These are phyloP conservation scores for Ramularia endophylla DNA, from an alignment of 2,329 filamentous ascomycete genomes.

Conservation along the genomic window DNA sequence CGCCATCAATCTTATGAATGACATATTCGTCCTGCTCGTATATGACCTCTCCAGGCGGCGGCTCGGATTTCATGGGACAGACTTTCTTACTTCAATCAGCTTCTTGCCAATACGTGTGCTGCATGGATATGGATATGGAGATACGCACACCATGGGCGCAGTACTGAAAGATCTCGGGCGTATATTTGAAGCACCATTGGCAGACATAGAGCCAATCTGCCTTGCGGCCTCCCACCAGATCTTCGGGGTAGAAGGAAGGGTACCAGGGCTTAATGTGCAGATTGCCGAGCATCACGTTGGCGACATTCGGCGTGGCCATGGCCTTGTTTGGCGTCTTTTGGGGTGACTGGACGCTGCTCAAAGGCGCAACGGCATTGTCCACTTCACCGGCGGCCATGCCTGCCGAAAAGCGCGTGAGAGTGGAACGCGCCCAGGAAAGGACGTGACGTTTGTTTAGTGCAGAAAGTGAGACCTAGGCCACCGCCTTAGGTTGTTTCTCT, in stretches of 20 bases:
- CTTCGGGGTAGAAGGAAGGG: slow-evolving; percentile 78
- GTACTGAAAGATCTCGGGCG: slow-evolving; percentile 47
- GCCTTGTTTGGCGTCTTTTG: slow-evolving; percentile 18
- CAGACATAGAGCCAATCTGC: slow-evolving; percentile 70
- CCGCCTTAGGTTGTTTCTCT: too few species aligned
- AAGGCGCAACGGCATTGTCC: slow-evolving; percentile 6
- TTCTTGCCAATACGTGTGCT: slow-evolving; percentile 1
- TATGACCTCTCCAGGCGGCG: slow-evolving; percentile 63
- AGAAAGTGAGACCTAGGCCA: too few species aligned
- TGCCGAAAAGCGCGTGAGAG: slow-evolving; percentile 2
- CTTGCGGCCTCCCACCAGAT: slow-evolving; percentile 43
- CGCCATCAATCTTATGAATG: slow-evolving; percentile 90
- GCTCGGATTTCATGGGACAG: slow-evolving; percentile 36
- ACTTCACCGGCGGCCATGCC: slow-evolving; percentile 13
- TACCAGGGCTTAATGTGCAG: slow-evolving; percentile 87
- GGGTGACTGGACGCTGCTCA: slow-evolving; percentile 14
- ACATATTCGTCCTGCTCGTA: slow-evolving; percentile 77
- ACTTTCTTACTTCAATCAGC: slow-evolving; percentile 35
- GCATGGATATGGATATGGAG: not conserved
- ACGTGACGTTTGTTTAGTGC: too few species aligned
- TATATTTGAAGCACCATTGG: slow-evolving; percentile 91
- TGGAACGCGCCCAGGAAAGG: not conserved
- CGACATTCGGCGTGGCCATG: slow-evolving; percentile 65
- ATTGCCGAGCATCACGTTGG: slow-evolving; percentile 79
- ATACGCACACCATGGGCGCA: slow-evolving; percentile 40